These are phyloP conservation scores for Trichoderma oligosporum DNA, from an alignment of 2,329 filamentous ascomycete genomes.

Conservation along the genomic window DNA sequence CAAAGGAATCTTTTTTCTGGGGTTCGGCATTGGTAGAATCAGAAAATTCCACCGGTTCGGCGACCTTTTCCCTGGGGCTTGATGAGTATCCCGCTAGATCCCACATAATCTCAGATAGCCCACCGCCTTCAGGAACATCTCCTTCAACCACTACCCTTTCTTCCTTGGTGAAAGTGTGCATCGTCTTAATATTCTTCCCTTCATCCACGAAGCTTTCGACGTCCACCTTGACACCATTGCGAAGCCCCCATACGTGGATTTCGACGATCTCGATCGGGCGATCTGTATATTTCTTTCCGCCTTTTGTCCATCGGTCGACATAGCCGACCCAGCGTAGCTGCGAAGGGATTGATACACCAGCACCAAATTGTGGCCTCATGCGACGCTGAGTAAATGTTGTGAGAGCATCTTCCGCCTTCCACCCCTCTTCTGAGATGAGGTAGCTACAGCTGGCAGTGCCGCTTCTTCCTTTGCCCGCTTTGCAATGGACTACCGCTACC, in stretches of 20 bases:
- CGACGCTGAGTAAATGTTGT: conserved; percentile 68
- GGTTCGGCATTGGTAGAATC: conserved; percentile 29
- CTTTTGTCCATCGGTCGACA: conserved; percentile 76
- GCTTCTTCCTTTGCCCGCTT: conserved; percentile 91
- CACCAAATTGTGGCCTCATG: conserved; percentile 86
- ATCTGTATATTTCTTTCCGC: conserved; percentile 77
- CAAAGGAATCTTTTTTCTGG: neutral
- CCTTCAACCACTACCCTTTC: conserved; percentile 69
- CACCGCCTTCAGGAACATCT: conserved; percentile 46
- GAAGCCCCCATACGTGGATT: conserved; percentile 83
- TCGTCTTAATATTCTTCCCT: conserved; percentile 76
- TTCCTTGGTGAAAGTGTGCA: conserved; percentile 72
- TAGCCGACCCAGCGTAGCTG: conserved; percentile 86
- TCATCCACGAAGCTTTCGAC: conserved; percentile 86
- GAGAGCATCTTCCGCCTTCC: conserved; percentile 51
- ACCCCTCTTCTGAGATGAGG: conserved; percentile 77
- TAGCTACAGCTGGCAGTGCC: conserved; percentile 87
- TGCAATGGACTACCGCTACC: conserved; percentile 92
- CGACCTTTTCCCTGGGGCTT: conserved; percentile 34
- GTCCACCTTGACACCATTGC: conserved; percentile 81
- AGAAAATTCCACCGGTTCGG: conserved; percentile 35
- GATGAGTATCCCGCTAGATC: conserved; percentile 46
- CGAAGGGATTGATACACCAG: conserved; percentile 88
- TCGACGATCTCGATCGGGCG: conserved; percentile 80
- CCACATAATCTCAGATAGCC: conserved; percentile 50